phyloP scores from a whole-genome alignment of 2,329 filamentous ascomycete genomes.

The Amesomyces nigricolor region DNA sequence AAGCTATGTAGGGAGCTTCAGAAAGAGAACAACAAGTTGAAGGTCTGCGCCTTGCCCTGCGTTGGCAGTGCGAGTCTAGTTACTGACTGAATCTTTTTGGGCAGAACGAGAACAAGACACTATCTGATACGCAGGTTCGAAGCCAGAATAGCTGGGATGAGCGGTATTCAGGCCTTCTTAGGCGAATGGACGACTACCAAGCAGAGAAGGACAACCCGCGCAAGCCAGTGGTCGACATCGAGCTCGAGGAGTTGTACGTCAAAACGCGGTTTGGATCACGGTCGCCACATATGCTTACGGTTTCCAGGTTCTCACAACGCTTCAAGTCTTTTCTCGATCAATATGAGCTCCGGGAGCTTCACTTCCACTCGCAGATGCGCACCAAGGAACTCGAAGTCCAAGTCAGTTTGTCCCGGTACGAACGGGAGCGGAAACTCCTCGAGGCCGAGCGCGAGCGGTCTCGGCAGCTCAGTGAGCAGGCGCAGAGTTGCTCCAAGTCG shows the following conservation, averaged over 20 bases:
- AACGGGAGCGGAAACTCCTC: conserved; percentile 82
- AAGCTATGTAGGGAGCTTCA: conserved; percentile 92
- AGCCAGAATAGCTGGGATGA: conserved; percentile 80
- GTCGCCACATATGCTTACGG: conserved; percentile 31
- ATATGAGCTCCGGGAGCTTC: conserved; percentile 89
- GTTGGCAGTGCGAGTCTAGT: background rate
- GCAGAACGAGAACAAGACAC: conserved; percentile 86
- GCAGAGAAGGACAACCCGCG: conserved; percentile 79
- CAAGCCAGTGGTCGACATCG: conserved; percentile 74
- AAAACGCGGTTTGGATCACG: background rate
- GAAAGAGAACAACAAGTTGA: conserved; percentile 96
- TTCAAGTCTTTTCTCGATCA: conserved; percentile 96
- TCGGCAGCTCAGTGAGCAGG: conserved; percentile 81
- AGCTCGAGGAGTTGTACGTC: conserved; percentile 80
- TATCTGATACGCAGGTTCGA: conserved; percentile 78
- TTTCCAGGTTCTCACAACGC: conserved; percentile 68
- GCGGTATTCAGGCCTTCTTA: conserved; percentile 72
- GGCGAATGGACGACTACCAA: conserved; percentile 83
- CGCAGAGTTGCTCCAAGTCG: conserved; percentile 92
- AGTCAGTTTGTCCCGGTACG: conserved; percentile 79
- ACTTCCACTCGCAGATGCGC: conserved; percentile 86
- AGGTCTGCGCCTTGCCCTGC: conserved; percentile 49
- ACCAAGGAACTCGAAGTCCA: conserved; percentile 96
- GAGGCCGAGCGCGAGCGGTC: conserved; percentile 76
- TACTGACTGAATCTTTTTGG: conserved; percentile 17